Base-by-base conservation (phyloP, 495 filamentous ascomycete species). In the Aspergillus steynii region DNA sequence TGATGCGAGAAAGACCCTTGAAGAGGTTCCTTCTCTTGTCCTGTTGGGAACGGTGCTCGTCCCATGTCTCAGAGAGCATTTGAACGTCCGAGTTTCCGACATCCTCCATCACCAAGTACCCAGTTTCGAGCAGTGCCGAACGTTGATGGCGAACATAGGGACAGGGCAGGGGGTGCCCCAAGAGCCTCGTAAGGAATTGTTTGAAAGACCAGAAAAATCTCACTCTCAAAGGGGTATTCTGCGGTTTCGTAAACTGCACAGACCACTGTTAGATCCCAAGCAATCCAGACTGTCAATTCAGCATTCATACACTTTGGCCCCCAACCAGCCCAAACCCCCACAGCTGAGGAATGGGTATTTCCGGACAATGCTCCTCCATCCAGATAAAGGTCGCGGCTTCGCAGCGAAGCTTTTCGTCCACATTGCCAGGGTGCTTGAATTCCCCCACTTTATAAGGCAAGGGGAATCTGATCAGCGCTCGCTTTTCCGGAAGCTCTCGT, bases 341-440 rank as follows among this genome's bases (percentile, higher is more conserved):
- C 12, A 80, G 53, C 2, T 63, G 49, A 25, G 74, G 72, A 50
- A 71, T 70, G 4, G 68, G 69, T 9, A 78, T 56, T 20, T 69
- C 60, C 0, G 69, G 67, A 52, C 66, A 74, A 46, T 75, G 53
- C 47, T 75, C 60, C 28, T 68, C 55, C 10, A 80, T 69, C 73
- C 73, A 78, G 14, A 66, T 61, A 58, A 66, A 78, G 4, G 75
- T 76, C n/a, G 61, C 77, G 4, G 63, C 74, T 59, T 77, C 75
- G 55, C 61, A 77, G 20, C 73, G 66, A 5, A 79, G 60, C 47
- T 79, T 78, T 56, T 78, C 75, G 46, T 79, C 71, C 12, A 55
- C 64, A 57, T 74, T 80, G 34, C 73, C 73, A 46, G 77, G 71
- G 34, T 69, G 51, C 20, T 45, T 50, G 5, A 51, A 50, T 64